Base-by-base conservation (phyloP, 2,329 filamentous ascomycete genomes). In the Elsinoe australis region DNA sequence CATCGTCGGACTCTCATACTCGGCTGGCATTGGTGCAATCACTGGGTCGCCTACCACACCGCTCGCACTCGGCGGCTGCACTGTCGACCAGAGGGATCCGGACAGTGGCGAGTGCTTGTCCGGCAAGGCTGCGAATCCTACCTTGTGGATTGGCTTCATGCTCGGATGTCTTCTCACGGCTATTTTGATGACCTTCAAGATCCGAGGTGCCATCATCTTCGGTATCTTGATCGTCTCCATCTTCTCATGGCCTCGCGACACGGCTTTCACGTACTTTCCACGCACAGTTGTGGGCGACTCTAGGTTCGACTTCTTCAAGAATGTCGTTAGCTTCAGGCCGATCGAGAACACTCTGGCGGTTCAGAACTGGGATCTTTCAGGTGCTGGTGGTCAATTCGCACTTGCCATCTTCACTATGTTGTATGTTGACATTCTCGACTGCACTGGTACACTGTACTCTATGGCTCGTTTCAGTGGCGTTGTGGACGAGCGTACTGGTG, bases 61-160 rank as follows among this genome's bases (percentile, higher is more conserved):
- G 1, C 67, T 87, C 21, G 79, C 85, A 53, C 71, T 94, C 33
- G 87, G 83, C 1, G 87, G 87, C 19, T 94, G 87, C 56, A 44
- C 24, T 5, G 24, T 26, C 4, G 72, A 76, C 0, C 58, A 71
- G 0, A 72, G 81, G 26, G 53, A 65, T 56, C 48, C 55, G 12
- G 58, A 56, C 49, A 67, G 66, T 17, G 83, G 82, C 7, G 58
- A 78, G 5, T 92, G 86, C 62, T 76, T 77, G 0, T 69, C 71
- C 15, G 71, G 76, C 48, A 88, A 88, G 73, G 90, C 94, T 86
- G 79, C 85, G 52, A 86, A 76, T 59, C 85, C 87, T 1, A 79
- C 82, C 18, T 79, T 94, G 77, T 94, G 87, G 87, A 74, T 94
- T 45, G 87, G 87, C 29, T 88, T 94, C 57, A 92, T 94, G 71